phyloP scores from a whole-genome alignment of 805 yeast genomes.

The Wickerhamiella brachini region DNA sequence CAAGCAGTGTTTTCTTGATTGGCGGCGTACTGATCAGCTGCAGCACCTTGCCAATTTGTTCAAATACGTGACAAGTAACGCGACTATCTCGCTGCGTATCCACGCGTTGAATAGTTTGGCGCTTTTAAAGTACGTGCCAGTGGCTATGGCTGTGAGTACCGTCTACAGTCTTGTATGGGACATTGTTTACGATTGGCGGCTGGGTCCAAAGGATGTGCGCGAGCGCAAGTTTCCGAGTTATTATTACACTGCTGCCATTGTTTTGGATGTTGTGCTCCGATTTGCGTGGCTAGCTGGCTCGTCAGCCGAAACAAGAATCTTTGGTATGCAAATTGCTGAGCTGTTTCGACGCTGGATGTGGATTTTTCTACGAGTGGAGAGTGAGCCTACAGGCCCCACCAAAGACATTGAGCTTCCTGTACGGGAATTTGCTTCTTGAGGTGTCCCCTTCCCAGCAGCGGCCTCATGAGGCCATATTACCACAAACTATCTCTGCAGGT shows the following conservation, averaged over 20 bases:
- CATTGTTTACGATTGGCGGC: slow-evolving; percentile 75
- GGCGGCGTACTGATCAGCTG: slow-evolving; percentile 32
- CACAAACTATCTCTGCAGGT: too few relatives aligned
- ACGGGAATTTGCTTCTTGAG: neutral
- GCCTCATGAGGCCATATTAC: too few relatives aligned
- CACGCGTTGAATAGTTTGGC: slow-evolving; percentile 7
- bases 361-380: slow-evolving; percentile 74
- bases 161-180: slow-evolving; percentile 83
- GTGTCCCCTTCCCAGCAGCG: too few relatives aligned
- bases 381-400: slow-evolving; percentile 36
- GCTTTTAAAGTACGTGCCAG: slow-evolving; percentile 17
- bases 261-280: slow-evolving; percentile 50
- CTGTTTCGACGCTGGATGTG: slow-evolving; percentile 77
- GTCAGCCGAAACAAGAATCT: slow-evolving; percentile 41
- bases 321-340: slow-evolving; percentile 59
- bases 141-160: slow-evolving; percentile 48
- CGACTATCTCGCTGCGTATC: slow-evolving; percentile 11
- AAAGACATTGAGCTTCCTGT: slow-evolving; percentile 10
- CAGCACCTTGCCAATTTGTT: slow-evolving; percentile 55
- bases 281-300: slow-evolving; percentile 63
- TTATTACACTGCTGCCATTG: slow-evolving; percentile 44
- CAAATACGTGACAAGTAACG: slow-evolving; percentile 37
- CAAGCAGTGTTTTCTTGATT: slow-evolving; percentile 71
- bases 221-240: slow-evolving; percentile 18
- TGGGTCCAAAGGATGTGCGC: slow-evolving; percentile 33